Evolutionary conservation across 192 early-diverging fungal genomes (phyloP).

Genomic region (Backusella liffmaniae): DNA sequence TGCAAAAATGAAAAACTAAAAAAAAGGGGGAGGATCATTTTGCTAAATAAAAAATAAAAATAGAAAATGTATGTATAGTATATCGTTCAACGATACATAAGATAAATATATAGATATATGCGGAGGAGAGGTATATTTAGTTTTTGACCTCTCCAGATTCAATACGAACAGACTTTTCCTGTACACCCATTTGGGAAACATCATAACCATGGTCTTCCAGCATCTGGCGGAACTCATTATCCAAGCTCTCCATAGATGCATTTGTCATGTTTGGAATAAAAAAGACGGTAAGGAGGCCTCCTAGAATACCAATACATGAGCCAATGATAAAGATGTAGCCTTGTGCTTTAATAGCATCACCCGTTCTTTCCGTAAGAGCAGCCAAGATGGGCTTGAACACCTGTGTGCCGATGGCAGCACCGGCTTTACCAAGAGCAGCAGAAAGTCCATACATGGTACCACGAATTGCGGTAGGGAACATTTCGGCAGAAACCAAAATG

Average conservation of each 20-base stretch:
- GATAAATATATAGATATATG: neutral
- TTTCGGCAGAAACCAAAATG: slow-evolving; percentile 45
- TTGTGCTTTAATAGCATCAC: slow-evolving; percentile 34
- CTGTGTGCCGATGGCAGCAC: slow-evolving; percentile 44
- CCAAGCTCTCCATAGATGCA: slow-evolving; percentile 40
- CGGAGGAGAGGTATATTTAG: neutral
- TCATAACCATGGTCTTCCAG: slow-evolving; percentile 45
- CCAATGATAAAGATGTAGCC: slow-evolving; percentile 46
- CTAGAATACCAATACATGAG: slow-evolving; percentile 45
- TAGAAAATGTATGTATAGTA: neutral
- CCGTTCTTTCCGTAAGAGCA: slow-evolving; percentile 26
- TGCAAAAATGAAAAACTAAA: no score
- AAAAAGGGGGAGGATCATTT: no score
- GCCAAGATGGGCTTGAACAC: slow-evolving; percentile 45
- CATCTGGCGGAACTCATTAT: slow-evolving; percentile 49
- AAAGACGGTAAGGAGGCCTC: slow-evolving; percentile 42
- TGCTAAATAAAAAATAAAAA: neutral
- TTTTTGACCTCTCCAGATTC: neutral
- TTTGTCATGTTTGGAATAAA: slow-evolving; percentile 51
- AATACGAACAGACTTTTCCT: neutral
- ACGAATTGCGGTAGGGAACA: slow-evolving; percentile 53
- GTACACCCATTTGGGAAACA: slow-evolving; percentile 22
- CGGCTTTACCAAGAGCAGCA: slow-evolving; percentile 45
- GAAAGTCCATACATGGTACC: slow-evolving; percentile 51
- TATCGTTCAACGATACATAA: neutral